These are phyloP conservation scores for Periconia macrospinosa DNA, from an alignment of 2,329 filamentous ascomycete genomes.

Conservation along the genomic window DNA sequence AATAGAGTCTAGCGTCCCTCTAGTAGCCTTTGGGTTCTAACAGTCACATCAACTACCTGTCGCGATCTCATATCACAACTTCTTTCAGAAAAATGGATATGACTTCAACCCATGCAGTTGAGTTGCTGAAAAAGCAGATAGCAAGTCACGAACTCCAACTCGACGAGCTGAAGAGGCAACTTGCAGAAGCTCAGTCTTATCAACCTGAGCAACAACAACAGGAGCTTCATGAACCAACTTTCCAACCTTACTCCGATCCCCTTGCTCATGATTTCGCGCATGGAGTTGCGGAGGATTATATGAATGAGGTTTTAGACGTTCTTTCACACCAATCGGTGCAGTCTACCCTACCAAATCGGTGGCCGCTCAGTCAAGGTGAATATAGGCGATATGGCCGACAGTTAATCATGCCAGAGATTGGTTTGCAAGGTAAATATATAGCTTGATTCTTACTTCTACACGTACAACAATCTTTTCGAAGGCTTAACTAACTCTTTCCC, in stretches of 20 bases:
- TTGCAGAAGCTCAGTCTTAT: constrained; percentile 46
- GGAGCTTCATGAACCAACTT: constrained; percentile 19
- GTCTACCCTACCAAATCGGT: constrained; percentile 39
- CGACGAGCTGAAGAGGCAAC: constrained; percentile 42
- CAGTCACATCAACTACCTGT: not conserved
- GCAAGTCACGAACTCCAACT: constrained; percentile 47
- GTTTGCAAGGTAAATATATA: constrained; percentile 64
- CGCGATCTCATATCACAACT: not conserved
- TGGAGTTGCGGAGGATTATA: constrained; percentile 47
- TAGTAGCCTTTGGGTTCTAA: not conserved
- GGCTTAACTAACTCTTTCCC: constrained; percentile 1
- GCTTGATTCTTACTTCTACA: not conserved
- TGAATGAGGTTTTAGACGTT: constrained; percentile 45
- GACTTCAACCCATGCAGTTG: constrained; percentile 30
- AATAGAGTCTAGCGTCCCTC: not conserved
- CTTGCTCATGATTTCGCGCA: constrained; percentile 42
- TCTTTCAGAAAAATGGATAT: constrained; percentile 8
- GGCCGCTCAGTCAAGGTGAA: constrained; percentile 72
- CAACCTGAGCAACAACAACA: constrained; percentile 22
- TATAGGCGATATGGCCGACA: constrained; percentile 88
- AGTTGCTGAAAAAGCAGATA: constrained; percentile 47
- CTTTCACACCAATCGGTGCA: constrained; percentile 25
- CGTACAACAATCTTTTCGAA: not conserved
- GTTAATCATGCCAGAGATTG: constrained; percentile 83
- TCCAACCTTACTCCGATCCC: constrained; percentile 21